Evolutionary conservation across 2,329 filamentous ascomycete species (phyloP), one percentile per base, ranked within the genome.

Genomic region (Sordariomycetes sp.): DNA sequence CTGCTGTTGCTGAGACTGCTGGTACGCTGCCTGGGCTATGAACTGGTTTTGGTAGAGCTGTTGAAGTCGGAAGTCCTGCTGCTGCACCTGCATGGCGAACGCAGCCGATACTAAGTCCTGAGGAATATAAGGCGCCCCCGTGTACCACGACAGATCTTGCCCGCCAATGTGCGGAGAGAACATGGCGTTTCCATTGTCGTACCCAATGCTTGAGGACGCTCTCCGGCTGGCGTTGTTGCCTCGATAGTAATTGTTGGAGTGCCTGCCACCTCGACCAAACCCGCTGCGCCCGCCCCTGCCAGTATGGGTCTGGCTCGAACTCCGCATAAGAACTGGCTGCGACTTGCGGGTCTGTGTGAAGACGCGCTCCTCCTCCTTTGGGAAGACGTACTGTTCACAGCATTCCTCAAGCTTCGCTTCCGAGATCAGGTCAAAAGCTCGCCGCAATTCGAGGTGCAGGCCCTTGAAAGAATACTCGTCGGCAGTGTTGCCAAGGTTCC

Each of bases 401-500:
- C 87, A 91, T 64, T 90, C 85, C 4, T 84, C 81, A 52, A 99
- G 76, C 64, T 94, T 89, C 24, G 84, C 88, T 55, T 87, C 80
- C 1, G 87, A 83, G 20, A 96, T 81, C 57, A 90, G 72, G 59
- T 90, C 87, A 67, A 96, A 97, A 1, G 94, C 94, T 62, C 90
- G 81, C 60, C 94, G 84, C 54, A 99, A 76, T 71, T 99, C 94
- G 62, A 90, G 71, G 68, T 99, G 94, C 34, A 99, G 80, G 1
- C 94, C 94, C 55, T 87, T 83, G 71, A 96, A 96, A 0, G 94
- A 92, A 51, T 89, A 95, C 67, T 96, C 91, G 67, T 99, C 94
- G 10, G 90, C 94, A 1, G 94, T 97, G 65, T 99, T 99, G 50
- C 91, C 94, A 52, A 99, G 76, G 68, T 99, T 99, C 50, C 94